These are phyloP conservation scores for Cephaloascus fragrans DNA, from an alignment of 805 yeast genomes.

Conservation along the genomic window DNA sequence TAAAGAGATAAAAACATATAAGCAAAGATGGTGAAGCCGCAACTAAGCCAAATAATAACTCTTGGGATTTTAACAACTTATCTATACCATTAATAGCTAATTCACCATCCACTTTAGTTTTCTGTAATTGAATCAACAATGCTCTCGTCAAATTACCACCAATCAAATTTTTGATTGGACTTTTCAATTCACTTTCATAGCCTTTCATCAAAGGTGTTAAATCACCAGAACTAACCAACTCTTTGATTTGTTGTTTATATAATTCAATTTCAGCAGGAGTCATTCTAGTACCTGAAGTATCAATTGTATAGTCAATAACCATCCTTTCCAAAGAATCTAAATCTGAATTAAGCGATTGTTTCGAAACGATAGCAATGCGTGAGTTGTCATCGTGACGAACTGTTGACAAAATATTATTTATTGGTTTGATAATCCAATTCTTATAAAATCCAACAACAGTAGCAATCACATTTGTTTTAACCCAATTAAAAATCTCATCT, in stretches of 20 bases:
- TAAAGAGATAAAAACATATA: conserved; percentile 38
- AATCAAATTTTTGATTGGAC: conserved; percentile 55
- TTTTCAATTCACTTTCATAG: conserved; percentile 67
- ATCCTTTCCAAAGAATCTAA: conserved; percentile 75
- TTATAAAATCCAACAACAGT: conserved; percentile 56
- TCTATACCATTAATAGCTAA: conserved; percentile 88
- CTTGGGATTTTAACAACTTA: conserved; percentile 80
- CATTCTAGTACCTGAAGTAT: conserved; percentile 10
- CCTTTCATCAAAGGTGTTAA: conserved; percentile 68
- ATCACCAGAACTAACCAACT: conserved; percentile 61
- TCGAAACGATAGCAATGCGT: conserved; percentile 67
- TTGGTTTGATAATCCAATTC: conserved; percentile 81
- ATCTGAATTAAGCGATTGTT: conserved; percentile 71
- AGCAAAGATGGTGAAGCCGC: conserved; percentile 78
- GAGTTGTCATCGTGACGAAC: conserved; percentile 76
- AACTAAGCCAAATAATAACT: conserved; percentile 84
- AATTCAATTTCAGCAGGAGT: conserved; percentile 11
- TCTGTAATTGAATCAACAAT: conserved; percentile 84
- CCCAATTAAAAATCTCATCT: conserved; percentile 44
- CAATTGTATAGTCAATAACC: conserved; percentile 64
- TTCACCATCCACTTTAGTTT: conserved; percentile 91
- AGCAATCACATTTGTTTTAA: conserved; percentile 48
- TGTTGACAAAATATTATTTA: conserved; percentile 61
- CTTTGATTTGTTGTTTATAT: conserved; percentile 22
- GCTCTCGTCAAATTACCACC: conserved; percentile 69